A percentile compares a stretch with the other conserved stretches of the same genome.
Evolutionary conservation across 805 yeast genomes (phyloP).

Genomic region (Cyberlindnera mrakii): DNA sequence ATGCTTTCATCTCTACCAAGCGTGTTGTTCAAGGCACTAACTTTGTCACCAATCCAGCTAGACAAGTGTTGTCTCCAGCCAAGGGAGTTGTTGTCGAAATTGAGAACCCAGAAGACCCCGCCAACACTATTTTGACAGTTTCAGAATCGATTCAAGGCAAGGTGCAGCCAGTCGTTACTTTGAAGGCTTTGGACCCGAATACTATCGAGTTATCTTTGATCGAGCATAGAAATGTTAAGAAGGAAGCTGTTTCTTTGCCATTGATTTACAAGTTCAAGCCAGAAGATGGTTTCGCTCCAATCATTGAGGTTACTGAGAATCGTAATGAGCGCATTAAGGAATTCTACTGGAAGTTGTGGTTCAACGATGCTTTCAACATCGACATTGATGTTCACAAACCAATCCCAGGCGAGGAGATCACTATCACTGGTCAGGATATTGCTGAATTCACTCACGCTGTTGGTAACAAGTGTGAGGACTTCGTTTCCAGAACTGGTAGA

Average conservation of each 20-base stretch:
- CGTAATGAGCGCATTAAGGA: constrained; percentile 91
- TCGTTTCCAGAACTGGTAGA: constrained; percentile 82
- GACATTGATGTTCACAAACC: constrained; percentile 65
- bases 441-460: constrained; percentile 94
- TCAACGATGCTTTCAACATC: constrained; percentile 55
- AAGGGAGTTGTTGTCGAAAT: constrained; percentile 59
- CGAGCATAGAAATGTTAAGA: constrained; percentile 84
- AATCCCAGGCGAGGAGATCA: constrained; percentile 63
- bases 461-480: constrained; percentile 95
- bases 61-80: constrained; percentile 73
- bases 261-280: constrained; percentile 77
- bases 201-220: constrained; percentile 68
- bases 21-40: constrained; percentile 81
- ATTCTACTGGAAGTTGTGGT: constrained; percentile 98
- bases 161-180: constrained; percentile 56
- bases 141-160: constrained; percentile 71
- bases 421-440: constrained; percentile 70
- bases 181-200: constrained; percentile 43
- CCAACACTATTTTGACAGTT: constrained; percentile 56
- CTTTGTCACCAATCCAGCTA: constrained; percentile 74
- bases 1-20: constrained; percentile 75
- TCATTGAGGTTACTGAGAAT: constrained; percentile 80
- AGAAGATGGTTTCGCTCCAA: constrained; percentile 91
- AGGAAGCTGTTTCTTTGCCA: constrained; percentile 65
- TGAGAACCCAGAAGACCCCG: constrained; percentile 40